Evolutionary conservation across 768 basidiomycete genomes (phyloP).

Genomic region (Amanita phalloides): DNA sequence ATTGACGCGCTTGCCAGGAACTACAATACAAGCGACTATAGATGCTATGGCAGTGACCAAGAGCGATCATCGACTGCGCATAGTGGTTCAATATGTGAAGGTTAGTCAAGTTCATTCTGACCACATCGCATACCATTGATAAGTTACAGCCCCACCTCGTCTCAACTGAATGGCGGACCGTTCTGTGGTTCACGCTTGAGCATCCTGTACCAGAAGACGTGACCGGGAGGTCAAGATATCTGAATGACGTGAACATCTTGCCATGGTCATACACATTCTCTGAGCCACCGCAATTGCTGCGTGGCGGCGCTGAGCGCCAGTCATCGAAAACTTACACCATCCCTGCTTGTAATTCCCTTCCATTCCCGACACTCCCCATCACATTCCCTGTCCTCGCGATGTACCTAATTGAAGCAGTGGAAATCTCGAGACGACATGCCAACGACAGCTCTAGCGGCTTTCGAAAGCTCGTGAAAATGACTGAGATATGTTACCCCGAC

Average conservation of each 20-base stretch:
- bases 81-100: constrained; percentile 72
- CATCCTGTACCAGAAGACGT: constrained; percentile 41
- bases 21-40: constrained; percentile 59
- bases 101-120: constrained; percentile 23
- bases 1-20: constrained; percentile 63
- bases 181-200: constrained; percentile 74
- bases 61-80: constrained; percentile 49
- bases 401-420: constrained; percentile 63
- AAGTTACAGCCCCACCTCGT: constrained; percentile 41
- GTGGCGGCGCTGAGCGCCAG: constrained; percentile 49
- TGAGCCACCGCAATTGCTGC: constrained; percentile 47
- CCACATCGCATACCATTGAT: neutral
- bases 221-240: constrained; percentile 36
- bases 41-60: constrained; percentile 53
- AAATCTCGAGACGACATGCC: constrained; percentile 52
- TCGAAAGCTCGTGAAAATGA: constrained; percentile 59
- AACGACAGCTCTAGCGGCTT: constrained; percentile 50
- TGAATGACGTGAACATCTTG: constrained; percentile 50
- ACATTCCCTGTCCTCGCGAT: constrained; percentile 65
- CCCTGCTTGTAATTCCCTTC: constrained; percentile 45
- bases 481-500: constrained; percentile 55
- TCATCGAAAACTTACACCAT: constrained; percentile 66
- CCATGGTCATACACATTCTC: constrained; percentile 67
- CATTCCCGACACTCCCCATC: constrained; percentile 65
- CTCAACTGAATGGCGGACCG: constrained; percentile 57